Base-by-base conservation (phyloP, 805 yeast genomes). In the Pichia occidentalis region DNA sequence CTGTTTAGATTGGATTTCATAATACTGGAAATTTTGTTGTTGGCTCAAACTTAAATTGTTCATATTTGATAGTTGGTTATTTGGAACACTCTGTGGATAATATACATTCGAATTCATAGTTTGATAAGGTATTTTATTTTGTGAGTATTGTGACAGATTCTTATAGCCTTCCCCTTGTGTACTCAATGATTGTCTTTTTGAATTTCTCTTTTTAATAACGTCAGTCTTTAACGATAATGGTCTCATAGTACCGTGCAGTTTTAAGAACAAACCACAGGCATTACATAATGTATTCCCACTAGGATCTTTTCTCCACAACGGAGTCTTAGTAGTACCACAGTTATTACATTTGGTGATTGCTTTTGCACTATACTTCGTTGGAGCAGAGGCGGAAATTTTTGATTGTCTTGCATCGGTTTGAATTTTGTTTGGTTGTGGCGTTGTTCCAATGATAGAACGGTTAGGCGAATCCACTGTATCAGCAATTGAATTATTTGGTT, bases 201-300 rank as follows among this genome's bases (percentile, higher is more conserved):
- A 68, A 41, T 67, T 67, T 48, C 82, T 59, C 54, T 75, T 76
- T 40, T 72, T 74, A 36, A 76, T 76, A 1, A 88, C 92, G 56
- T 88, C 96, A 0, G 97, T 84, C 37, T 57, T 57, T 29, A 57
- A 58, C 18, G 78, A 69, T 18, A 76, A 57, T 2, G 82, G 82
- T 36, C 82, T 57, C 53, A 73, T 73, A 3, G 80, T 72, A 13
- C 82, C 82, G 49, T 76, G 82, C 14, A 76, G 56, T 49, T 75
- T 75, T 37, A 70, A 65, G 50, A 75, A 76, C 17, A 76, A 59
- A 0, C 82, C 82, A 59, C 82, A 76, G 0, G 82, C 82, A 50
- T 76, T 76, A 52, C 82, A 76, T 5, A 76, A 59, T 3, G 81
- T 74, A 43, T 74, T 71, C 1, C 82, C 82, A 20, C 57, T 63